Conservation (phyloP, 306 rosid species). For the Casuarina equisetifolia region DNA sequence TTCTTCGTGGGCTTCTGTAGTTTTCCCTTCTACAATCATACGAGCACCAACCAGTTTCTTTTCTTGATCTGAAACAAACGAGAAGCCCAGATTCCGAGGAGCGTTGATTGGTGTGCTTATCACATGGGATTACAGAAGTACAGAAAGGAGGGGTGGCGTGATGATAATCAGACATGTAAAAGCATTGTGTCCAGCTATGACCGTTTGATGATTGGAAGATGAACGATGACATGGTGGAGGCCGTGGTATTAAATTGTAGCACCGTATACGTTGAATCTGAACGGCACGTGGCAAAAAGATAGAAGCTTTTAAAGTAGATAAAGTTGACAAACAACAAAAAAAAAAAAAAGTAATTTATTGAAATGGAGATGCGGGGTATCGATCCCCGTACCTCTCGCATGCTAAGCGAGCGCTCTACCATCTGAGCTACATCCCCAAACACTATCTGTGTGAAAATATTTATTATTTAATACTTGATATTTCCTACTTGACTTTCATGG, state of each 20-base stretch:
- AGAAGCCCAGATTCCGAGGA: neutral
- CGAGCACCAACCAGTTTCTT: neutral
- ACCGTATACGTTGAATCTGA: no score
- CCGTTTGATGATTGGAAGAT: neutral
- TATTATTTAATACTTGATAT: no score
- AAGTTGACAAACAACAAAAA: no score
- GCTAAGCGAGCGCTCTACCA: constrained; percentile 99
- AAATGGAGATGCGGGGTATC: constrained; percentile 87
- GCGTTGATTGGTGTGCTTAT: neutral
- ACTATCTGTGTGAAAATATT: no score
- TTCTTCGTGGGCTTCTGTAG: neutral
- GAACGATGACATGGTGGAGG: neutral
- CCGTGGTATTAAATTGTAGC: neutral
- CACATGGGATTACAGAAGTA: neutral
- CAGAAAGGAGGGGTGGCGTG: neutral
- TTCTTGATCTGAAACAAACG: neutral
- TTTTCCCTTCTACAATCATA: neutral
- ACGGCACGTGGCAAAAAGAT: no score
- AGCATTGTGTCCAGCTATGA: neutral
- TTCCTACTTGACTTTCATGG: no score
- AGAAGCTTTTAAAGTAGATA: no score
- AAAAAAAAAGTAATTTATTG: no score
- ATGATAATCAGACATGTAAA: neutral
- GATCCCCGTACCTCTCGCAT: constrained; percentile 95
- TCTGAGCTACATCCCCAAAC: constrained; percentile 88